A percentile compares a stretch with the other conserved stretches of the same genome.
Conservation (phyloP, 169 alveolate genomes). For the Eimeria nieschulzi region DNA sequence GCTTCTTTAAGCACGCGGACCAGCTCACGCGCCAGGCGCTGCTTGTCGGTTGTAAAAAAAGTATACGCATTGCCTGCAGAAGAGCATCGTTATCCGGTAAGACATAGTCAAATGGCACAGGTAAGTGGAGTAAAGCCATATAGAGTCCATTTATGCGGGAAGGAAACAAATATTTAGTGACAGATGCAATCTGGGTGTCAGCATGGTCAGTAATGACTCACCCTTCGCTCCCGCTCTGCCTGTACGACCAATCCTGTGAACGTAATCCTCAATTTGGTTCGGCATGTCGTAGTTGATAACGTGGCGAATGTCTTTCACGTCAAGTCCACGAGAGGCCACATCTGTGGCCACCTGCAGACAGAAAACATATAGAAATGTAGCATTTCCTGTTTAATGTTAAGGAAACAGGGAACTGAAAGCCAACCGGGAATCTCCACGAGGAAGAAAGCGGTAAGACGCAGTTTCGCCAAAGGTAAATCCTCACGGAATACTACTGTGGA, state of each 20-base stretch:
- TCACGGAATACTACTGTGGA: too few relatives aligned
- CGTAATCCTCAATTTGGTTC: constrained; percentile 96
- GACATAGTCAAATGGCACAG: too few relatives aligned
- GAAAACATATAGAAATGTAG: neutral
- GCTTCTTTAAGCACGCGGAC: constrained; percentile 94
- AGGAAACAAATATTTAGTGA: too few relatives aligned
- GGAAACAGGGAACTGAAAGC: too few relatives aligned
- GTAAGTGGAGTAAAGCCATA: too few relatives aligned
- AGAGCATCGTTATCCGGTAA: neutral
- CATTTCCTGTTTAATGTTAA: too few relatives aligned
- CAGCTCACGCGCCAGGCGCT: constrained; percentile 93
- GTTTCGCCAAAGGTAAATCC: too few relatives aligned
- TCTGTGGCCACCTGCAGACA: constrained; percentile 95
- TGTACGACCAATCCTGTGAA: constrained; percentile 98
- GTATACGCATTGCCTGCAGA: constrained; percentile 90
- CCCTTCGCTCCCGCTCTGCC: constrained; percentile 85
- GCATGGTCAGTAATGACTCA: neutral
- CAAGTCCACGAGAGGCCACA: constrained; percentile 99
- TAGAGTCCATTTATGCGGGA: too few relatives aligned
- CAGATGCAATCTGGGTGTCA: too few relatives aligned
- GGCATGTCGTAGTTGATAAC: constrained; percentile 99
- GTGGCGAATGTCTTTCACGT: constrained; percentile 95
- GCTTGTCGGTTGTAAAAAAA: constrained; percentile 93
- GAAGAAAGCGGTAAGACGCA: too few relatives aligned
- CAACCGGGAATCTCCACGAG: too few relatives aligned